phyloP scores from a whole-genome alignment of 2,329 filamentous ascomycete genomes.

The Sporothrix inflata region DNA sequence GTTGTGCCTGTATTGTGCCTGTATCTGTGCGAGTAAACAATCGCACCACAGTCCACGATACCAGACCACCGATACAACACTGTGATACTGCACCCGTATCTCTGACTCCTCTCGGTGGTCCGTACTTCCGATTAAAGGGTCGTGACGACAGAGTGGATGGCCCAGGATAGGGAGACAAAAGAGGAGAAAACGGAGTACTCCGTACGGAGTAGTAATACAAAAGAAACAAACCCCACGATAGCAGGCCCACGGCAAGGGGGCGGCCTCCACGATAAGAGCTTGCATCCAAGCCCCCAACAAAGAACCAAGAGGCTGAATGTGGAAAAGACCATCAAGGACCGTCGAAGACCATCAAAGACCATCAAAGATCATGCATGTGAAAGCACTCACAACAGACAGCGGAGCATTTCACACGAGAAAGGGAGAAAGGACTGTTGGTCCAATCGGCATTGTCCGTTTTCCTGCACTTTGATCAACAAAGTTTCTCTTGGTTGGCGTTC shows the following conservation, averaged over 20 bases:
- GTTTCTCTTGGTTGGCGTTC: neutral
- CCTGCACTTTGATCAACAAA: too few species aligned
- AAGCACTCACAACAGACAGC: neutral
- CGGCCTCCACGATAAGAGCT: constrained; percentile 13
- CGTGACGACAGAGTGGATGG: constrained; percentile 1
- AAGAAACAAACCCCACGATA: neutral
- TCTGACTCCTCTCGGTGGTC: neutral
- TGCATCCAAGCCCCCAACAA: neutral
- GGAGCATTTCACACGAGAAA: too few species aligned
- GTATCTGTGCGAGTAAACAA: neutral
- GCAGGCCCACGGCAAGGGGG: neutral
- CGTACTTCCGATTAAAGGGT: neutral
- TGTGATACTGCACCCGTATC: neutral
- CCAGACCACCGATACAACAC: neutral
- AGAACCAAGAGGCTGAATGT: neutral
- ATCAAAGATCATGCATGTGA: neutral
- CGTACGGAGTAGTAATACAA: neutral
- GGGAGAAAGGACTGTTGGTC: neutral
- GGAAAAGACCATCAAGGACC: neutral
- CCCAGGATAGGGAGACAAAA: neutral
- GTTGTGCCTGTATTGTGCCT: neutral
- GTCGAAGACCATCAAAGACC: too few species aligned
- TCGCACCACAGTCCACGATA: too few species aligned
- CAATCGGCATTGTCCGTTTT: neutral
- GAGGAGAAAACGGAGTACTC: neutral